Evolutionary conservation across 2,329 filamentous ascomycete genomes (phyloP), one percentile per base, ranked within the genome.

Genomic region (Ophiostoma himal-ulmi): DNA sequence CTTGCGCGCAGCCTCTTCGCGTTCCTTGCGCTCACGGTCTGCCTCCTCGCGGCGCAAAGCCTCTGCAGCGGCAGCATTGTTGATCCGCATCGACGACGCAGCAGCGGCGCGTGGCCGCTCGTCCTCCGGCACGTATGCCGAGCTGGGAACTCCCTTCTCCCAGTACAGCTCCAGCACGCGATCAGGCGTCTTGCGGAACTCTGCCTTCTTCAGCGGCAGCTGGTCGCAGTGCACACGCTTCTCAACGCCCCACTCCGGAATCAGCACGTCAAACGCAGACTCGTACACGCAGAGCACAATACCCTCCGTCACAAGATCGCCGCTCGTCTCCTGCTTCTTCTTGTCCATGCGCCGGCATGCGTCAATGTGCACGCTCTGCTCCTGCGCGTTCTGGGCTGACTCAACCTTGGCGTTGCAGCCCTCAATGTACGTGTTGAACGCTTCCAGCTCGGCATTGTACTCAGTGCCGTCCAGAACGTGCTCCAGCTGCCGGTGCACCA

Each of bases 171-270:
- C 95, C 66, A 99, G 85, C 39, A 98, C 88, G 70, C 95, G 89
- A 82, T 94, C 92, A 3, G 62, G 62, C 78, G 96, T 93, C 85
- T 98, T 98, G 80, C 96, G 89, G 82, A 95, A 99, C 79, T 99
- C 95, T n/a, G 95, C 95, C 85, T 99, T 99, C 87, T 98, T 94
- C 75, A 99, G 83, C 39, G 95, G 95, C 78, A 99, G 85, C 83
- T 99, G 95, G 78, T 99, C 95, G 78, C 95, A 99, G 82, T 99
- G 95, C 69, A 99, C 95, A 74, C 95, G 92, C 88, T 99, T 99
- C 84, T 99, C 95, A 75, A 99, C 98, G 74, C 95, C 95, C 84
- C 93, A 99, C 78, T 99, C 94, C 6, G 95, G 95, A 78, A 99
- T 98, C 74, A 99, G 86, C 62, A 99, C 93, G 79, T 99, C 95